Base-by-base conservation (phyloP, 345 rosid species). In the Nasturtium officinale region DNA sequence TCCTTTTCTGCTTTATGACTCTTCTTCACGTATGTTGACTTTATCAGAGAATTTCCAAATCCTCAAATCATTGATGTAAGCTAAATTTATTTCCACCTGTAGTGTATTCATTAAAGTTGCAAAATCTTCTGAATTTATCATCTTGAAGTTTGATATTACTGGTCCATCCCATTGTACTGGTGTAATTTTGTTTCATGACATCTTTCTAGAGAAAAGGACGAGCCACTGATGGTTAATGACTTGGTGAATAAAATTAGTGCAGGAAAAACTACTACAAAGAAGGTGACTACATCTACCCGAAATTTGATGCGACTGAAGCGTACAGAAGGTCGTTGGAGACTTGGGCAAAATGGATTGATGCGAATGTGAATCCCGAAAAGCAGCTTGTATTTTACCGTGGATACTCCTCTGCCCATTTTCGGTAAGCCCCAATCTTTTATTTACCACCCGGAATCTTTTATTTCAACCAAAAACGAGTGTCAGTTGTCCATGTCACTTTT, bases 401-500 rank as follows among this genome's bases (percentile, higher is more conserved):
- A 77, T 95, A 89, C 79, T 95, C 97, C 62, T 86, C 96, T 13
- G 93, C 97, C 48, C 97, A 95, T 84, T 95, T 91, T 83, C 89
- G 96, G 98, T 89, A 77, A 37, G 3, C 67, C 56, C 13, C 1
- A 1, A 7, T 47, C 46, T 32, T 9, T 59, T 20, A 20, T 18
- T 28, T 72, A 50, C 52, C 47, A 12, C 10, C 61, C 2, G 1
- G 20, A 61, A 33, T 16, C 52, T 72, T n/a, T 42, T 20, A 29
- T 33, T 51, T 9, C 2, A 29, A 17, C 61, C 29, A 0, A 8
- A 33, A 20, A 20, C 43, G 13, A 38, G 60, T 38, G 48, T 26
- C 42, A 26, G 53, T 35, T 71, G 51, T 37, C 48, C 51, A 50
- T 61, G 40, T 71, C 67, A 59, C 40, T 30, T 69, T 32, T 16